phyloP scores from a whole-genome alignment of 208 protist species.

The Leishmania major region DNA sequence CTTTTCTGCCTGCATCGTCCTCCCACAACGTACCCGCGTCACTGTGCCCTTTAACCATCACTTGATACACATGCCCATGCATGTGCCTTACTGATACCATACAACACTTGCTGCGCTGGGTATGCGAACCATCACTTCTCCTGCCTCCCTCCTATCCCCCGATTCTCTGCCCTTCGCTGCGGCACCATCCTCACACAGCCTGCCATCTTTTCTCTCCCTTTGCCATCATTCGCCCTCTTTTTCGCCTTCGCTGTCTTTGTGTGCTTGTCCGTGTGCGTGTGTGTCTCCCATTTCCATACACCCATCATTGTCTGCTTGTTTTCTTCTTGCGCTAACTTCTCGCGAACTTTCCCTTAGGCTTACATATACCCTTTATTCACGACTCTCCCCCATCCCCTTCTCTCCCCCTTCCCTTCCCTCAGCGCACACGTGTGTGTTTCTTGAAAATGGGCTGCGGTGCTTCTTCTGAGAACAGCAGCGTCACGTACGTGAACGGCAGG shows the following conservation, averaged over 20 bases:
- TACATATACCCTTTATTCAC: background rate
- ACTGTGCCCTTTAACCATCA: background rate
- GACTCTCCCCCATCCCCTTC: background rate
- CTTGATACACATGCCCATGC: background rate
- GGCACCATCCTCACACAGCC: background rate
- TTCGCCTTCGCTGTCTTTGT: background rate
- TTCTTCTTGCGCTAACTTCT: background rate
- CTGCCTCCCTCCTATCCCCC: background rate
- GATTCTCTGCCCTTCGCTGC: background rate
- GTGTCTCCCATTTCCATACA: background rate
- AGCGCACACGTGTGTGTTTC: background rate
- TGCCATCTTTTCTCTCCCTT: constrained; percentile 11
- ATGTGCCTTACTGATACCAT: background rate
- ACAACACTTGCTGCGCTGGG: background rate
- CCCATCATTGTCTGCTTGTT: background rate
- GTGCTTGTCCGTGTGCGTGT: background rate
- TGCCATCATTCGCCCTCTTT: background rate
- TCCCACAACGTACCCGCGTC: background rate
- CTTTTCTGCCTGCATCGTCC: background rate
- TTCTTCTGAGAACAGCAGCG: constrained; percentile 40
- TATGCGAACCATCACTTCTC: background rate
- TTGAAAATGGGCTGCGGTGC: constrained; percentile 80
- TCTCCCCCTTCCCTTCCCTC: background rate
- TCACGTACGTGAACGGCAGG: constrained; percentile 67
- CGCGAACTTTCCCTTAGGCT: background rate